Base-by-base conservation (phyloP, 768 basidiomycete species). In the Auriscalpium orientale region DNA sequence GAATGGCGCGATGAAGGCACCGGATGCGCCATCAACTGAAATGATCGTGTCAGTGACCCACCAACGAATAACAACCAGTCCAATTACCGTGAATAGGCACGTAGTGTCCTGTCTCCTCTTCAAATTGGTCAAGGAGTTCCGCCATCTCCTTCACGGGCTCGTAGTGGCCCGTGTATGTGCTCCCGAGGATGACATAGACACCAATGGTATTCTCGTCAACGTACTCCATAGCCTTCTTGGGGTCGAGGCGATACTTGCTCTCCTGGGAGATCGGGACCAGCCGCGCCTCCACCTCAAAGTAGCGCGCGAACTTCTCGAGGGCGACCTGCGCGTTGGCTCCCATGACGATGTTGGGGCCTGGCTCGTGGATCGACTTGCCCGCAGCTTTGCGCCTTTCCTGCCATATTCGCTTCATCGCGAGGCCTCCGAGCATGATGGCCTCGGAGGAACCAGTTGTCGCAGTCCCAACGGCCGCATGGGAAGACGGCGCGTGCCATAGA, bases 91-190 rank as follows among this genome's bases (percentile, higher is more conserved):
- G 76, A 57, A 79, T 75, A 21, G 79, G 75, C 35, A 78, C 72
- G 50, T 66, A 68, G 59, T 67, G 63, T 16, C 76, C 78, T 0
- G 74, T 78, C 57, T 69, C 63, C 20, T 48, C 66, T 66, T 85
- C 76, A 63, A 81, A 84, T 56, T 71, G 76, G 72, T 77, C 76
- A 68, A 92, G 74, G 11, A 89, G 76, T 44, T 84, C 82, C 1
- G 87, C 76, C 83, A 97, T 89, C 66, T 86, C 89, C 67, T 89
- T 81, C 37, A 97, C 93, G 15, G 87, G 83, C 64, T 95, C 94
- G 63, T 77, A 82, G 61, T 74, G 75, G n/a, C 77, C 80, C 5
- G 80, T 81, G 60, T 76, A 78, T 21, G 76, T 79, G 37, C 85
- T 75, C 38, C 75, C 78, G 28, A 81, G 72, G 56, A 80, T 80